Base-by-base conservation (phyloP, 2,329 filamentous ascomycete species). In the Amauroascus verrucosus region DNA sequence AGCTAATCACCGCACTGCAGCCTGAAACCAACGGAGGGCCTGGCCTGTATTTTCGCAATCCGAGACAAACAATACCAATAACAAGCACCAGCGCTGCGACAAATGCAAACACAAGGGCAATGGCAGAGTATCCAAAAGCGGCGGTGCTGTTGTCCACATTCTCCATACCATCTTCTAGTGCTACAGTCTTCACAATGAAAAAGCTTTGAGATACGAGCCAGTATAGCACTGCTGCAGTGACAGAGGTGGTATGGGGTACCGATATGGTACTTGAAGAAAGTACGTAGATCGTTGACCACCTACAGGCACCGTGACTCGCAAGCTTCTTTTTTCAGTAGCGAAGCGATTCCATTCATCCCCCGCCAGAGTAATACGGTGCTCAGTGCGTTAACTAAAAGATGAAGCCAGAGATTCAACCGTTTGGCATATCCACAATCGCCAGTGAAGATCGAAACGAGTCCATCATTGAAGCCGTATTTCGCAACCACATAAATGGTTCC, bases 121-220 rank as follows among this genome's bases (percentile, higher is more conserved):
- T 62, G 62, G 13, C 60, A 62, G 22, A 60, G 56, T 1, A 60
- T 60, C 18, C 56, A 59, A 48, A 63, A 54, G 47, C 59, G 56
- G 20, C 57, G 51, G 54, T 56, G 18, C n/a, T 28, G 20, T 28
- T 33, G 46, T 43, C 37, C 28, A 24, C 38, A 33, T 57, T 48
- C 7, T 32, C 48, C 8, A 56, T 58, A 51, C 49, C 57, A 58
- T 22, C 41, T 28, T 44, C 41, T n/a, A 44, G 41, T 44, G 57
- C 48, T 6, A 56, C 55, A 30, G 73, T 68, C 2, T 68, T 62
- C 0, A 70, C 70, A 0, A 76, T 57, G 60, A 75, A 77, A 1
- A 76, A 55, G 41, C 68, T 70, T 54, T 75, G 72, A 0, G 75
- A 78, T 2, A 75, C 64, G 4, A 77, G 63, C 75, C 74, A 78